Conservation (phyloP, 1,284 basidiomycete species). For the Sporisorium scitamineum region DNA sequence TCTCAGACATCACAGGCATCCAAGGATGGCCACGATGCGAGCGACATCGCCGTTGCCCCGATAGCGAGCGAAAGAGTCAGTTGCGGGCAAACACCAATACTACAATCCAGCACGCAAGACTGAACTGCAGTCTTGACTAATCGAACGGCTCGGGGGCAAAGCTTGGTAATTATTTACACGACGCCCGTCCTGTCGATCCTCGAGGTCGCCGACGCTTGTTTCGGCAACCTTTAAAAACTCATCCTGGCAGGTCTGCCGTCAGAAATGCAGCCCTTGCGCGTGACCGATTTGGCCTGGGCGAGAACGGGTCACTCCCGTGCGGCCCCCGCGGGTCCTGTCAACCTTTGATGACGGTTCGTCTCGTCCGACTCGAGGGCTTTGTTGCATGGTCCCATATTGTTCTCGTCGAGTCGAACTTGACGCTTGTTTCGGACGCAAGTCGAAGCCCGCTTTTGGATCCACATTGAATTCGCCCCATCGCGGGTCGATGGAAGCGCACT, state of each 20-base stretch:
- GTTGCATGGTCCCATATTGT: too few relatives aligned
- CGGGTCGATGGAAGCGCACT: not conserved
- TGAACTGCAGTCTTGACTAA: not conserved
- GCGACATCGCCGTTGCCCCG: conserved; percentile 1
- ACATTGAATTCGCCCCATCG: not conserved
- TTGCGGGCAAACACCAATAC: too few relatives aligned
- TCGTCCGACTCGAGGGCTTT: too few relatives aligned
- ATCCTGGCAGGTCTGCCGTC: not conserved
- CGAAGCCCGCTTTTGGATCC: not conserved
- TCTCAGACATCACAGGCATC: not conserved
- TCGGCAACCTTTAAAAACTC: conserved; percentile 3
- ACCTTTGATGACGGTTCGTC: not conserved
- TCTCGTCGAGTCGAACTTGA: not conserved
- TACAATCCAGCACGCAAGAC: too few relatives aligned
- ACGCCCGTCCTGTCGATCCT: not conserved
- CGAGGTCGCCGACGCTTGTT: not conserved
- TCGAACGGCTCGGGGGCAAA: not conserved
- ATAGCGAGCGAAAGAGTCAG: not conserved
- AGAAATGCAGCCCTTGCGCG: not conserved
- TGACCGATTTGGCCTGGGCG: not conserved
- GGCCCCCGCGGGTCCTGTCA: not conserved
- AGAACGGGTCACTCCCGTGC: not conserved
- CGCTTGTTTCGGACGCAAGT: not conserved
- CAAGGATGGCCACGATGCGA: not conserved
- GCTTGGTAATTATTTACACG: not conserved